Base-by-base conservation (phyloP, 805 yeast genomes). In the Kazachstania psychrophila region DNA sequence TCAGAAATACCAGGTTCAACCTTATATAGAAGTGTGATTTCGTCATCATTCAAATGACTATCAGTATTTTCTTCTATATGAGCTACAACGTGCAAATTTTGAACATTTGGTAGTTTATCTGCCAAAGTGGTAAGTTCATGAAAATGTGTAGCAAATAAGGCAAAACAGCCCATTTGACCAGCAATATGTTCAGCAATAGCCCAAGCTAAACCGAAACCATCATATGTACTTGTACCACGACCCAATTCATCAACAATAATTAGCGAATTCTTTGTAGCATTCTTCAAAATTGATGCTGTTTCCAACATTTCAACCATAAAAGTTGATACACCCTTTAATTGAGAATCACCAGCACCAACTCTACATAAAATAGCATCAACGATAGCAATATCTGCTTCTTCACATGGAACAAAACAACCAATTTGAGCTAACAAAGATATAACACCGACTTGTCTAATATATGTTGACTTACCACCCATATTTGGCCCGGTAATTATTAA, bases 291-390 rank as follows among this genome's bases (percentile, higher is more conserved):
- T 0, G 94, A 80, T 0, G 96, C 85, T 26, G 96, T 92, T 54
- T 92, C 98, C 41, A 92, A 68, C 98, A 92, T 92, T 56, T 92
- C 98, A 14, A 95, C 87, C 96, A 86, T 86, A 51, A 92, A 92
- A 0, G 98, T 92, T 0, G 97, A 88, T 20, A 92, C 85, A 18
- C 98, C 98, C 60, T 89, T 88, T 53, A 92, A 68, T 61, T 92
- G 98, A 0, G 96, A 89, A 58, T 92, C 98, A 10, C 96, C 94
- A 2, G 98, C 97, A 9, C 98, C 98, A n/a, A 92, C 96, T 54
- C 98, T 76, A 11, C 97, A 94, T 41, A 92, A 69, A 5, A 92
- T 80, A 2, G 95, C 86, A 61, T 92, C 98, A 43, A 89, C 86
- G 2, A 92, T 67, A 10, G 86, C 77, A 18, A 92, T 57, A 49